These are phyloP conservation scores for Vitis riparia DNA, from an alignment of 164 flowering plant species.

Conservation along the genomic window DNA sequence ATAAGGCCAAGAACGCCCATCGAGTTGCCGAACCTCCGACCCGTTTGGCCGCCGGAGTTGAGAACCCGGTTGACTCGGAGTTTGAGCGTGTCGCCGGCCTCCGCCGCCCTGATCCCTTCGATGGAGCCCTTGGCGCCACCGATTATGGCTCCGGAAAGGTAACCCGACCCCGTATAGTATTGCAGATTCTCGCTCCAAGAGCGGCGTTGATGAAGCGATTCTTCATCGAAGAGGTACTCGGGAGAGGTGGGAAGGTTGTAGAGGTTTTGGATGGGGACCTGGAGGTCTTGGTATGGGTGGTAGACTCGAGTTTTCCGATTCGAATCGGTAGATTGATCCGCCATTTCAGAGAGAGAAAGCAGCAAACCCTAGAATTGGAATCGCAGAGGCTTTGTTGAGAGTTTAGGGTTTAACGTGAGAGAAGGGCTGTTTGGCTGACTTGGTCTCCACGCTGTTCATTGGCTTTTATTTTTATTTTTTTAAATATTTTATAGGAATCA, in stretches of 20 bases:
- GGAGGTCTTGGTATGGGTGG: constrained; percentile 56
- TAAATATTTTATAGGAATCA: too few relatives aligned
- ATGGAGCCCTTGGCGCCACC: constrained; percentile 49
- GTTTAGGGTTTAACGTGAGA: too few relatives aligned
- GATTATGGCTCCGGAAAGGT: constrained; percentile 41
- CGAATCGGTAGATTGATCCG: constrained; percentile 8
- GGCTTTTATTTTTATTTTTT: too few relatives aligned
- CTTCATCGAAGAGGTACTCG: constrained; percentile 58
- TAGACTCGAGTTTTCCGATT: constrained; percentile 29
- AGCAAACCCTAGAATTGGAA: too few relatives aligned
- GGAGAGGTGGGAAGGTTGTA: constrained; percentile 68
- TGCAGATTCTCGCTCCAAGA: constrained; percentile 58
- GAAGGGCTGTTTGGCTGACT: too few relatives aligned
- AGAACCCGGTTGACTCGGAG: constrained; percentile 52
- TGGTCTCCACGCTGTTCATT: too few relatives aligned
- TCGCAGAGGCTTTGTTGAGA: too few relatives aligned
- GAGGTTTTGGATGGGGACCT: constrained; percentile 40
- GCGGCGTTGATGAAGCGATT: constrained; percentile 48
- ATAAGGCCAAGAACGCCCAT: constrained; percentile 59
- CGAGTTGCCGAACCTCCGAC: constrained; percentile 44
- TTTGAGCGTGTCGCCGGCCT: constrained; percentile 51
- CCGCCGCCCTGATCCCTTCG: constrained; percentile 47
- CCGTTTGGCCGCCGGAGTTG: constrained; percentile 47
- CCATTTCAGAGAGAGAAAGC: constrained; percentile 22
- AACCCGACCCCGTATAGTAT: constrained; percentile 56